phyloP scores from a whole-genome alignment of 495 filamentous ascomycete species.

The Parachaetomium inaequale region DNA sequence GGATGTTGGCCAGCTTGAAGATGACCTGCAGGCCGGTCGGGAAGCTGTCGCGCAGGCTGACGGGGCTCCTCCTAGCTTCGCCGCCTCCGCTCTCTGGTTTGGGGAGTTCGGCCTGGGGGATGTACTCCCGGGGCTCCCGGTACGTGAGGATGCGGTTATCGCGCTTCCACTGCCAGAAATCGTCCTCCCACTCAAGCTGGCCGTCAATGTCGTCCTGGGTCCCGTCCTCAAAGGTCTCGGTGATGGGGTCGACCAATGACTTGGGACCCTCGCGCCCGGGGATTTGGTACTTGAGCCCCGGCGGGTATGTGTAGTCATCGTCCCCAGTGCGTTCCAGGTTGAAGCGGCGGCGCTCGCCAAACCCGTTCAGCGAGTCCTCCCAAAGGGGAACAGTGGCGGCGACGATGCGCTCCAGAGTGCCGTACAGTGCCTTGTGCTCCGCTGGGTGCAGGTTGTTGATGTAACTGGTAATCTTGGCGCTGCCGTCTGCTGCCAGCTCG shows the following conservation, averaged over 20 bases:
- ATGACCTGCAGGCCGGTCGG: conserved; percentile 53
- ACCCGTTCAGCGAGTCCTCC: conserved; percentile 36
- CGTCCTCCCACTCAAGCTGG: conserved; percentile 12
- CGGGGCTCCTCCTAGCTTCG: neutral
- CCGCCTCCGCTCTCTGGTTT: too few relatives aligned
- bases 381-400: conserved; percentile 48
- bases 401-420: conserved; percentile 49
- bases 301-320: conserved; percentile 16
- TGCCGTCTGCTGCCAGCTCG: conserved; percentile 38
- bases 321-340: conserved; percentile 2
- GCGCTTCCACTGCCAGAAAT: conserved; percentile 15
- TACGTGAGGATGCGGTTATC: conserved; percentile 18
- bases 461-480: conserved; percentile 63
- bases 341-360: conserved; percentile 18
- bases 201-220: conserved; percentile 1
- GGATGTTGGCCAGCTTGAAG: conserved; percentile 60
- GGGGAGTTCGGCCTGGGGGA: conserved; percentile 10
- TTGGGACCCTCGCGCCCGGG: conserved; percentile 14
- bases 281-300: conserved; percentile 18
- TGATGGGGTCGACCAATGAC: conserved; percentile 12
- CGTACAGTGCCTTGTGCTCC: conserved; percentile 47
- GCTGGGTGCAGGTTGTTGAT: conserved; percentile 61
- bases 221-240: neutral
- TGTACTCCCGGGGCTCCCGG: conserved; percentile 24
- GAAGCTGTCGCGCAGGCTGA: conserved; percentile 15